Evolutionary conservation across 805 yeast genomes (phyloP).

Genomic region (Monosporozyma unispora): DNA sequence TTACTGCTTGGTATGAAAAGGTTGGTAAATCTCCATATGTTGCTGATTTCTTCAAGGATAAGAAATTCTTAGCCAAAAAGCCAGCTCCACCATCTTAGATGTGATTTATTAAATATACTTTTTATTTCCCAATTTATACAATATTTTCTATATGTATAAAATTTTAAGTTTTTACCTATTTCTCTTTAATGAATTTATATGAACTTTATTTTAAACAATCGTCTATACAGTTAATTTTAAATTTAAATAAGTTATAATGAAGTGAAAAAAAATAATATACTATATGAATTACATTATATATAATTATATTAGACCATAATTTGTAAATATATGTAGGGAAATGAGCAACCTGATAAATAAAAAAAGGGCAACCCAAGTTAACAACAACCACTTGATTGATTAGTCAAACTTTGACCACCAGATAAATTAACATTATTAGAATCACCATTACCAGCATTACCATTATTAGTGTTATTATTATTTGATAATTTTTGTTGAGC

Average conservation of each 20-base stretch:
- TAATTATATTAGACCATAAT: not conserved
- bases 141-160: too few species aligned
- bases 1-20: slow-evolving; percentile 20
- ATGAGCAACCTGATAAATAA: not conserved
- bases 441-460: slow-evolving; percentile 28
- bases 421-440: slow-evolving; percentile 64
- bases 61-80: not conserved
- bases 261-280: not conserved
- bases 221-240: too few species aligned
- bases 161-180: too few species aligned
- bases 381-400: slow-evolving; percentile 42
- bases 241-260: not conserved
- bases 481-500: slow-evolving; percentile 46
- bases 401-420: slow-evolving; percentile 59
- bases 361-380: slow-evolving; percentile 16
- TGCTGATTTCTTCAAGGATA: slow-evolving; percentile 2
- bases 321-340: not conserved
- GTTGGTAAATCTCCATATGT: slow-evolving; percentile 3
- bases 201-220: too few species aligned
- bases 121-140: too few species aligned
- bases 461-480: slow-evolving; percentile 10
- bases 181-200: too few species aligned
- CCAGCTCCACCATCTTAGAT: not conserved
- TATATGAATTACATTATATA: not conserved
- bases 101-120: not conserved